Percentiles rank a stretch among this genome's conserved stretches.
phyloP scores from a whole-genome alignment of 2,329 filamentous ascomycete genomes.

The Cladosporium colombiae region DNA sequence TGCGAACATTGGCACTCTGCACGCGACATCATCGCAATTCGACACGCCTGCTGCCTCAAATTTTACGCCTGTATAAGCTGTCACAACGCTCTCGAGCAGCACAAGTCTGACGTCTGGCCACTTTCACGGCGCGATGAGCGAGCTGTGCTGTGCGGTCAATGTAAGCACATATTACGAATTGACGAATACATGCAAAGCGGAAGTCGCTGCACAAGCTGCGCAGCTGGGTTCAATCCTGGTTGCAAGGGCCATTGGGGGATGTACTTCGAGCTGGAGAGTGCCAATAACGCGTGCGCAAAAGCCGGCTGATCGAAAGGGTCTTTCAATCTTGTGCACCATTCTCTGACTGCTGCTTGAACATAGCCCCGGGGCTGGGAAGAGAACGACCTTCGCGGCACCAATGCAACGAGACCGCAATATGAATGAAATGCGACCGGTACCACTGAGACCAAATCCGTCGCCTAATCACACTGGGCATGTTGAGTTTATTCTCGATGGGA shows the following conservation, averaged over 20 bases:
- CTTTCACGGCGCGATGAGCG: neutral
- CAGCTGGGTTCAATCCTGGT: neutral
- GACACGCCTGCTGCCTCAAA: conserved; percentile 6
- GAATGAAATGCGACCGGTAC: neutral
- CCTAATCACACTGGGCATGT: neutral
- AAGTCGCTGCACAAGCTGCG: neutral
- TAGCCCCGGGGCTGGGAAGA: neutral
- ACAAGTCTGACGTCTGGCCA: neutral
- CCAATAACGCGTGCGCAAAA: neutral
- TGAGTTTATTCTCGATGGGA: neutral
- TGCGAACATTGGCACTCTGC: conserved; percentile 8
- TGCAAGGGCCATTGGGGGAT: conserved; percentile 6
- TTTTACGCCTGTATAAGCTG: conserved; percentile 17
- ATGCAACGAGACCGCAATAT: neutral
- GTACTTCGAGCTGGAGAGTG: conserved; percentile 11
- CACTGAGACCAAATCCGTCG: neutral
- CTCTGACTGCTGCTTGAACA: neutral
- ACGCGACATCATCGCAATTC: conserved; percentile 14
- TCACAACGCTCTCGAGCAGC: conserved; percentile 5
- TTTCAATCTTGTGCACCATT: neutral
- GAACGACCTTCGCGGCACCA: neutral
- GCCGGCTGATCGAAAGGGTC: neutral
- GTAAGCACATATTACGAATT: neutral
- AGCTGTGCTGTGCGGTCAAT: conserved; percentile 2
- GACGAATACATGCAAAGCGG: conserved; percentile 8